Base-by-base conservation (phyloP, 2,329 filamentous ascomycete species). In the Verticillium tricorpus region DNA sequence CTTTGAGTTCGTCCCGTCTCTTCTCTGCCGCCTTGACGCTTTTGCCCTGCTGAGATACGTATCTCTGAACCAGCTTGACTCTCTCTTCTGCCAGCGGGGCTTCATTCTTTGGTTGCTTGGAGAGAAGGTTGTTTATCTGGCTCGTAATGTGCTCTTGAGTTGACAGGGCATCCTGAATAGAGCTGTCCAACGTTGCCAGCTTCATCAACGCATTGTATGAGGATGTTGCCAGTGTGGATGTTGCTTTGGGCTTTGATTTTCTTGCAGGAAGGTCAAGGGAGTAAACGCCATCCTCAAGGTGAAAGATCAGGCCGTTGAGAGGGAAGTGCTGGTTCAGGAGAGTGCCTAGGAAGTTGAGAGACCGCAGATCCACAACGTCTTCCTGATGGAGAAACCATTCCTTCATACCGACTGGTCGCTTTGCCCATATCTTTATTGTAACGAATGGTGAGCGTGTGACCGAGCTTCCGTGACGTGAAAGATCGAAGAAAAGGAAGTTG, bases 141-240 rank as follows among this genome's bases (percentile, higher is more conserved):
- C 82, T 77, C 57, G 91, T 87, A 9, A 98, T 81, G 60, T 83
- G 82, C 63, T 90, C 86, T 15, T 90, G 87, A 0, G 92, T 96
- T 1, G 88, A 85, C 11, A 97, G 78, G 1, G 93, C 93, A 74
- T 98, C 94, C 71, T 96, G 92, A 28, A 97, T 91, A 60, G 93
- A 96, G 71, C 90, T 91, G 65, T 97, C 92, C 17, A 98, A 82
- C 62, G 93, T 97, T 6, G 91, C 89, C 12, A 98, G 81, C 63
- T 91, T 89, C 88, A 97, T 94, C 22, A 98, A 80, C 2, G 91
- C 87, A 70, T 92, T 93, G 73, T 96, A 97, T 0, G 93, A 93
- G 0, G 92, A 93, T 0, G 90, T 93, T 0, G 84, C 78, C 0
- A 84, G 72, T 2, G 78, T 67, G 1, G 81, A 74, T 6, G 82